These are phyloP conservation scores for Aureobasidium sp. DNA, from an alignment of 2,329 filamentous ascomycete species.

Conservation along the genomic window DNA sequence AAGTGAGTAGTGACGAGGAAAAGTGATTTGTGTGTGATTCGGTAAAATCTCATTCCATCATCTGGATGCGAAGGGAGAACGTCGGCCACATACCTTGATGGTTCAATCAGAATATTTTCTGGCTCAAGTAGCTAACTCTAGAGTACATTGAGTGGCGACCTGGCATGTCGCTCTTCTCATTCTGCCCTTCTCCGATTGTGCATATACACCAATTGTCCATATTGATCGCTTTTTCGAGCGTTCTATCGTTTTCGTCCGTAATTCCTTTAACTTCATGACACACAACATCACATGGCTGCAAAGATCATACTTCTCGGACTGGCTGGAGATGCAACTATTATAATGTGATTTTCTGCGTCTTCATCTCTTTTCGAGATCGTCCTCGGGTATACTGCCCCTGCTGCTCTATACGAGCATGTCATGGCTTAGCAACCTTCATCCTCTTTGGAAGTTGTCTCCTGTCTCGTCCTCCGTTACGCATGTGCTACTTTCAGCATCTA, in stretches of 20 bases:
- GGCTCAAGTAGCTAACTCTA: too few relatives aligned
- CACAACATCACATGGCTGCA: not conserved
- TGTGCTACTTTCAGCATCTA: not conserved
- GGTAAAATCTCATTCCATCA: too few relatives aligned
- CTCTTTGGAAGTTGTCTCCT: not conserved
- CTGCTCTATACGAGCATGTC: not conserved
- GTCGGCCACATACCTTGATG: not conserved
- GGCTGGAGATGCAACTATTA: not conserved
- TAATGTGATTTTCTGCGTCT: not conserved
- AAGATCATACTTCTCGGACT: not conserved
- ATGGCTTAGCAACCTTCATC: not conserved
- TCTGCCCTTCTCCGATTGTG: too few relatives aligned
- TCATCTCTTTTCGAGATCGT: not conserved
- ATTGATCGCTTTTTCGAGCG: too few relatives aligned
- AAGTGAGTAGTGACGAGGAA: constrained; percentile 19
- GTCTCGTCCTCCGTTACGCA: not conserved
- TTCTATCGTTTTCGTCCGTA: too few relatives aligned
- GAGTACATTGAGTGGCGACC: too few relatives aligned
- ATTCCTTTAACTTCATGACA: too few relatives aligned
- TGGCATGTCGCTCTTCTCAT: too few relatives aligned
- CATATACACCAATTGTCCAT: too few relatives aligned
- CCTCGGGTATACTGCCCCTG: not conserved
- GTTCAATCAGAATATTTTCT: not conserved
- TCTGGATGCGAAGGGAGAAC: not conserved
- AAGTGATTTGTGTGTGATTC: not conserved